Evolutionary conservation across 805 yeast genomes (phyloP).

Genomic region (Barnettozyma vustinii): DNA sequence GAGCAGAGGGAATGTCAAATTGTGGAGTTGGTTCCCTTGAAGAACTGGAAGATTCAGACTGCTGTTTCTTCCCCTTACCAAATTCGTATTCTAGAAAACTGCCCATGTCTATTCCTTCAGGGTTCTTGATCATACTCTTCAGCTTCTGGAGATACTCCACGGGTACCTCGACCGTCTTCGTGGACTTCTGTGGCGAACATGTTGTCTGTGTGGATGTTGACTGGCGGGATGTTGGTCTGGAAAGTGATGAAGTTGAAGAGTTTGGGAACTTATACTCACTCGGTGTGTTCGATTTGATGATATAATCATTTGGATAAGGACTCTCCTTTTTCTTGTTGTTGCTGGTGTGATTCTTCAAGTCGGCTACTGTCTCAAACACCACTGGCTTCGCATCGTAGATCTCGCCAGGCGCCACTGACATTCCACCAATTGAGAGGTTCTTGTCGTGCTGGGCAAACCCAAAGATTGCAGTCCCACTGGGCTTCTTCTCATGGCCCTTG

Average conservation of each 20-base stretch:
- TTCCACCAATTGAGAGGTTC: constrained; percentile 56
- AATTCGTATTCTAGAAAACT: constrained; percentile 15
- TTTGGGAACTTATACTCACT: constrained; percentile 56
- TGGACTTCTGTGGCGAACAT: constrained; percentile 1
- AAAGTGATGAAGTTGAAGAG: constrained; percentile 19
- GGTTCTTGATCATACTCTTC: constrained; percentile 18
- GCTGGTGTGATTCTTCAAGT: constrained; percentile 10
- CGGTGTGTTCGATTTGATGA: constrained; percentile 42
- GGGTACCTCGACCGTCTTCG: constrained; percentile 23
- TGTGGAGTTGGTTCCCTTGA: not conserved
- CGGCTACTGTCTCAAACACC: constrained; percentile 16
- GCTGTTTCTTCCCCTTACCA: constrained; percentile 1
- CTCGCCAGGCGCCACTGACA: constrained; percentile 23
- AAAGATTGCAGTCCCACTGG: constrained; percentile 78
- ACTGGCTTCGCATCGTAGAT: constrained; percentile 16
- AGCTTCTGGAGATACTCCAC: constrained; percentile 24
- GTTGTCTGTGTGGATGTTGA: constrained; percentile 10
- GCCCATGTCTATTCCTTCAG: constrained; percentile 21
- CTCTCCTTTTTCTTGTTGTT: not conserved
- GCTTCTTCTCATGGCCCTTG: constrained; percentile 48
- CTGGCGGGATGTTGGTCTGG: constrained; percentile 1
- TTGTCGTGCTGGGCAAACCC: constrained; percentile 64
- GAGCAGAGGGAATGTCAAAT: not conserved
- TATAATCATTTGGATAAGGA: constrained; percentile 28
- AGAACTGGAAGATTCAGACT: not conserved